Base-by-base conservation (phyloP, 2,329 filamentous ascomycete species). In the Fusarium longipes region DNA sequence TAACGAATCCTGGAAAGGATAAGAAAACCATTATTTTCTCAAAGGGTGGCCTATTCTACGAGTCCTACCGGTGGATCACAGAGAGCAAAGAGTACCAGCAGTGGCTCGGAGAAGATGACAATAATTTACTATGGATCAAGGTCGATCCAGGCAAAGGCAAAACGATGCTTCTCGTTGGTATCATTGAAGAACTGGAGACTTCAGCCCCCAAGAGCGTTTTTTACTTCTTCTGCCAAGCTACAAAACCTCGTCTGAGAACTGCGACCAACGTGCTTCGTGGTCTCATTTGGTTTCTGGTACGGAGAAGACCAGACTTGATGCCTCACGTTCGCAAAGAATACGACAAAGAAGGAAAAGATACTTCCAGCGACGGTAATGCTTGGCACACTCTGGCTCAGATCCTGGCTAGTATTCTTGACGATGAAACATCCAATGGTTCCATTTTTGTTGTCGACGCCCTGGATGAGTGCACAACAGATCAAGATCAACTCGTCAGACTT, bases 171-270 rank as follows among this genome's bases (percentile, higher is more conserved):
- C 50, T 78, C 0, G 74, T 45, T 3, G 70, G 73, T 22, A 74
- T 76, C 8, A 66, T 75, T 15, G 20, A 76, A 17, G 61, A 77
- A 3, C 5, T 38, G 0, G 43, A 14, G 0, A 1, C 0, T 2
- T 11, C 8, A 1, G 14, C 25, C 9, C 1, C 24, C 0, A 1
- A 10, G 0, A 38, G 14, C 0, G 2, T 49, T 0, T 44, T 32
- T 2, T 61, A 5, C 81, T 84, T 71, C 85, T 79, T 65, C 77
- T 85, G 64, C 73, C 74, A 11, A 77, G 77, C 6, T 70, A 83
- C 42, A 22, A 59, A 1, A 56, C 68, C 1, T 39, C 82, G 39
- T 0, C 0, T 22, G 0, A 82, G 81, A 80, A 68, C 44, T 78
- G 78, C 0, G 2, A 75, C 67, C 1, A 74, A 80, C 2, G 77